Base-by-base conservation (phyloP, 1,139 yeast species). In the Barnettozyma hawaiiensis region DNA sequence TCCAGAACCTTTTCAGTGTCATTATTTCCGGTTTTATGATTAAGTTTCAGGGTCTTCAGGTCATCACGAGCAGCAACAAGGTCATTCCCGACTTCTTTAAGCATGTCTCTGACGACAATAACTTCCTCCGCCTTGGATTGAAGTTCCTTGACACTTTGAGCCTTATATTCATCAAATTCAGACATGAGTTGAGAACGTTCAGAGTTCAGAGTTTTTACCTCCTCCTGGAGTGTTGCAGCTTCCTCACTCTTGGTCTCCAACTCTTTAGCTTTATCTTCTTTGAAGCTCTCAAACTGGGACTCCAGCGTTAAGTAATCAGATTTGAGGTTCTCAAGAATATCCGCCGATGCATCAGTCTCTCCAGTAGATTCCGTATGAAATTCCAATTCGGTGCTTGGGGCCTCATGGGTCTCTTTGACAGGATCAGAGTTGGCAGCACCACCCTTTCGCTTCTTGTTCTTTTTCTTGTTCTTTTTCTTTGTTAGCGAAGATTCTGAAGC, bases 21-120 rank as follows among this genome's bases (percentile, higher is more conserved):
- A 19, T 8, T 10, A 22, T 41, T n/a, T n/a, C n/a, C 36, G 14
- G 18, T 15, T 4, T 15, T 19, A 11, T 32, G 31, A 7, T n/a
- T 33, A 29, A 26, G 33, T 32, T 37, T 33, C 26, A 45, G 42
- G 2, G 48, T 47, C 47, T 62, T 63, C 34, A 59, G 35, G 22
- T 64, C 60, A 32, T 74, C 80, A 47, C 69, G 69, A 0, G 79
- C 70, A 2, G 69, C 65, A 0, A 86, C 94, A 21, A 86, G 67
- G 40, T 85, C 94, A 54, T 83, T 76, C 1, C 96, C 96, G 18
- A 87, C 71, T 40, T 76, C 78, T 51, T 74, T 75, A 39, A 87
- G 62, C 84, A 80, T 83, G 45, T 85, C 96, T 50, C 81, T 73
- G 42, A 84, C 69, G 39, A 65, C 67, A 31, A 53, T 53, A 14